phyloP scores from a whole-genome alignment of 208 protist species.

The Trypanosoma scelopori region DNA sequence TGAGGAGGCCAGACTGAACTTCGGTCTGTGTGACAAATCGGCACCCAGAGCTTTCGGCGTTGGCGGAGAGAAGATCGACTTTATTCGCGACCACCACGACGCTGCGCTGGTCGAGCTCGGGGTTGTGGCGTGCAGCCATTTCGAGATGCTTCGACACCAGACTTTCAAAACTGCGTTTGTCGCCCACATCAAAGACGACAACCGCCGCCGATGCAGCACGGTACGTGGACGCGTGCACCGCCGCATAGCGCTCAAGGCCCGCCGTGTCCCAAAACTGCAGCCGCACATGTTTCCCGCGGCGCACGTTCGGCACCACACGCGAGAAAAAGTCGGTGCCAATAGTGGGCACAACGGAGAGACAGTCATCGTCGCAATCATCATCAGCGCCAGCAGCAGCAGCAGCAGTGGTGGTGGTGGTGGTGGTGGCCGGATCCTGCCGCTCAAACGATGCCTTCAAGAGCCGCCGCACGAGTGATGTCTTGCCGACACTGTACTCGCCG shows the following conservation, averaged over 20 bases:
- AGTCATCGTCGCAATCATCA: background rate
- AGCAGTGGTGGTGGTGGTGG: too few species aligned
- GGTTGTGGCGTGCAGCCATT: constrained; percentile 29
- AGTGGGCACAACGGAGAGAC: constrained; percentile 33
- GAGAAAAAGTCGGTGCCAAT: constrained; percentile 70
- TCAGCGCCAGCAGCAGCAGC: constrained; percentile 7
- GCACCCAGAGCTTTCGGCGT: background rate
- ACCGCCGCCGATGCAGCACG: constrained; percentile 93
- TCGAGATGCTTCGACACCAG: constrained; percentile 36
- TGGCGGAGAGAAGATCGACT: constrained; percentile 35
- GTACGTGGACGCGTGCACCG: constrained; percentile 81
- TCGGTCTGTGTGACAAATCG: constrained; percentile 10
- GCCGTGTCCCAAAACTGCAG: constrained; percentile 83
- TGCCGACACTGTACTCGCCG: constrained; percentile 62
- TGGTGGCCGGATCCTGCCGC: background rate
- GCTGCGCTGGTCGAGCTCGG: constrained; percentile 36
- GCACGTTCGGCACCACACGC: constrained; percentile 32
- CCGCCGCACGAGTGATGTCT: constrained; percentile 62
- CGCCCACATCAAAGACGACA: constrained; percentile 97
- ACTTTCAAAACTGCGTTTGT: constrained; percentile 82
- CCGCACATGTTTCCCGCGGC: constrained; percentile 36
- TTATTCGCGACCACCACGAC: constrained; percentile 65
- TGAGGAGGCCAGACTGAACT: constrained; percentile 32
- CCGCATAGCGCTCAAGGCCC: constrained; percentile 95
- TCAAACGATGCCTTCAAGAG: constrained; percentile 25